phyloP scores from a whole-genome alignment of 2,329 filamentous ascomycete species.

The Trichoderma harzianum region DNA sequence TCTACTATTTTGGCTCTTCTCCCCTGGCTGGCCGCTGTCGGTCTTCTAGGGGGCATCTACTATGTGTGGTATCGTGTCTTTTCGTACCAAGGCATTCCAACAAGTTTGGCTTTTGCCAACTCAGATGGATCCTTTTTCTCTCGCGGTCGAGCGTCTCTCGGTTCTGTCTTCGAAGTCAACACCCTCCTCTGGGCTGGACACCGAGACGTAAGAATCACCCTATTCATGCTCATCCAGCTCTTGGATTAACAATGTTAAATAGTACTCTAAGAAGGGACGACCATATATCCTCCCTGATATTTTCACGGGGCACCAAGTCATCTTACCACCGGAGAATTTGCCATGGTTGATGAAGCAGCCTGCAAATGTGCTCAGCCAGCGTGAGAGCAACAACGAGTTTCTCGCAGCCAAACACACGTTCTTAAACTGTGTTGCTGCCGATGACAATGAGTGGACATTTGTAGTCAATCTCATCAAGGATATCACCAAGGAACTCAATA shows the following conservation, averaged over 20 bases:
- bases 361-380: background rate
- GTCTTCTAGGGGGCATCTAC: background rate
- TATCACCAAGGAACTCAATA: background rate
- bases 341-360: constrained; percentile 3
- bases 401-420: constrained; percentile 5
- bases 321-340: background rate
- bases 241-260: background rate
- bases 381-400: constrained; percentile 10
- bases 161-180: background rate
- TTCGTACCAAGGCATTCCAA: constrained; percentile 5
- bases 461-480: background rate
- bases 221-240: background rate
- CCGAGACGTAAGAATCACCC: background rate
- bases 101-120: background rate
- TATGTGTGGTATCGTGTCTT: constrained; percentile 8
- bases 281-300: constrained; percentile 9
- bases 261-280: constrained; percentile 1
- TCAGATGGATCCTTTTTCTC: constrained; percentile 5
- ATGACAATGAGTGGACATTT: constrained; percentile 1
- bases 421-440: background rate
- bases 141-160: background rate
- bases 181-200: constrained; percentile 1
- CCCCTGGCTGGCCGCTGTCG: background rate
- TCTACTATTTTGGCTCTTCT: background rate
- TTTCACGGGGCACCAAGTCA: constrained; percentile 6